Percentiles rank a stretch among this genome's conserved stretches.
Evolutionary conservation across 2,329 filamentous ascomycete species (phyloP).

Genomic region (Verticillium longisporum): DNA sequence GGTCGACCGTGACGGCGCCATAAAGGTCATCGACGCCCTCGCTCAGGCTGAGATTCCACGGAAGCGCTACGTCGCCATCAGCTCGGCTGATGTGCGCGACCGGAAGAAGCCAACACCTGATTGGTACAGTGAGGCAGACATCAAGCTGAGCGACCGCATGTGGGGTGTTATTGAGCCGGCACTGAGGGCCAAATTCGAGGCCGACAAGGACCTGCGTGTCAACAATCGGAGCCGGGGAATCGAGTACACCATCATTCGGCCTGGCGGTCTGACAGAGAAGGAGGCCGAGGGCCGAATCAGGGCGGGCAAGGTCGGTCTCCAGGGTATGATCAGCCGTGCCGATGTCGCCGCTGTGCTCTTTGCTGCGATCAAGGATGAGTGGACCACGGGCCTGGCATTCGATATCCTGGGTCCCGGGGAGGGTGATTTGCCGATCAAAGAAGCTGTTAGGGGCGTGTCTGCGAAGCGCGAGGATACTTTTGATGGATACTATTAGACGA

Average conservation of each 20-base stretch:
- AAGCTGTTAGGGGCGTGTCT: conserved; percentile 30
- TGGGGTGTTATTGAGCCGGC: conserved; percentile 31
- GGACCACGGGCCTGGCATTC: conserved; percentile 32
- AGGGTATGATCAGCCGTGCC: conserved; percentile 27
- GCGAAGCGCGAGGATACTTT: conserved; percentile 24
- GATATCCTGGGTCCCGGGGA: conserved; percentile 32
- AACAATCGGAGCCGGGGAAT: conserved; percentile 28
- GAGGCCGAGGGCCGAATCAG: conserved; percentile 27
- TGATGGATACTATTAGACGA: conserved; percentile 16
- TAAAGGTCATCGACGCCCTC: conserved; percentile 36
- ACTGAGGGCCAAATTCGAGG: conserved; percentile 33
- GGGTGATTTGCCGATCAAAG: conserved; percentile 19
- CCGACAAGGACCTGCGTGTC: conserved; percentile 29
- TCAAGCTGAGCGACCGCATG: conserved; percentile 23
- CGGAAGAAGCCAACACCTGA: conserved; percentile 26
- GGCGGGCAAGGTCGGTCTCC: conserved; percentile 33
- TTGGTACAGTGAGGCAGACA: conserved; percentile 34
- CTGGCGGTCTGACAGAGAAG: conserved; percentile 30
- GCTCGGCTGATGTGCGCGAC: conserved; percentile 36
- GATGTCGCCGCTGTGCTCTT: conserved; percentile 37
- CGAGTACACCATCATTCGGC: conserved; percentile 38
- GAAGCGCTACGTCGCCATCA: conserved; percentile 37
- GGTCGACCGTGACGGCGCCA: conserved; percentile 38
- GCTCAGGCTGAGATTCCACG: conserved; percentile 25
- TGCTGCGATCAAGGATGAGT: conserved; percentile 29